phyloP scores from a whole-genome alignment of 768 basidiomycete species.

The Mycena kentingensis region DNA sequence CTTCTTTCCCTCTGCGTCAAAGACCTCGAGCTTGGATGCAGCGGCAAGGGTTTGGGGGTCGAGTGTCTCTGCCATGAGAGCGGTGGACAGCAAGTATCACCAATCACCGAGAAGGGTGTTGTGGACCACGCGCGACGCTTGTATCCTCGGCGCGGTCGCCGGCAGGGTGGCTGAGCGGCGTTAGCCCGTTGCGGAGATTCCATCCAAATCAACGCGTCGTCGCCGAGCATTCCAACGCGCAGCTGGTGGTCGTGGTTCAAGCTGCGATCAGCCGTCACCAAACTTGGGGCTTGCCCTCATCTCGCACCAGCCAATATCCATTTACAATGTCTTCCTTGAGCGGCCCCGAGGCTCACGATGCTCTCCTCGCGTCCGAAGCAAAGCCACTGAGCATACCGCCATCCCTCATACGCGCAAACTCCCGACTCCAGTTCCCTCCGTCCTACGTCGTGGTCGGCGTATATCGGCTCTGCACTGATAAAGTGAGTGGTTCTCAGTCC shows the following conservation, averaged over 20 bases:
- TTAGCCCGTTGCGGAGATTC: too few species aligned
- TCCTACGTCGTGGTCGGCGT: constrained; percentile 82
- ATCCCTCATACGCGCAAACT: constrained; percentile 31
- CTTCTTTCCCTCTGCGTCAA: constrained; percentile 46
- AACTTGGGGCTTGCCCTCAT: not conserved
- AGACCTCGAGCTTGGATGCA: constrained; percentile 44
- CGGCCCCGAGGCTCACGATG: constrained; percentile 36
- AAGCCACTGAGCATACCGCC: not conserved
- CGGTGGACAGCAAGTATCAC: not conserved
- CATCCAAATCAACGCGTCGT: too few species aligned
- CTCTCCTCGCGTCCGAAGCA: constrained; percentile 28
- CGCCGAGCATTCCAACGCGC: too few species aligned
- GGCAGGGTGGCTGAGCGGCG: not conserved
- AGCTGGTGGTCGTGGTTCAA: too few species aligned
- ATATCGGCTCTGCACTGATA: constrained; percentile 80
- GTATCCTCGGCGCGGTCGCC: too few species aligned
- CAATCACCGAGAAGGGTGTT: too few species aligned
- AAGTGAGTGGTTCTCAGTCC: constrained; percentile 23
- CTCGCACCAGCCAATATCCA: not conserved
- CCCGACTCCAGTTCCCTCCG: constrained; percentile 30
- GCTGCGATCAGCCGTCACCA: not conserved
- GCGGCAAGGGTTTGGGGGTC: constrained; percentile 26
- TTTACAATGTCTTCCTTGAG: constrained; percentile 7
- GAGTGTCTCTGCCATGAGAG: not conserved
- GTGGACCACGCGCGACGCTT: too few species aligned